These are phyloP conservation scores for Pichia scutulata DNA, from an alignment of 805 yeast species.

Conservation along the genomic window DNA sequence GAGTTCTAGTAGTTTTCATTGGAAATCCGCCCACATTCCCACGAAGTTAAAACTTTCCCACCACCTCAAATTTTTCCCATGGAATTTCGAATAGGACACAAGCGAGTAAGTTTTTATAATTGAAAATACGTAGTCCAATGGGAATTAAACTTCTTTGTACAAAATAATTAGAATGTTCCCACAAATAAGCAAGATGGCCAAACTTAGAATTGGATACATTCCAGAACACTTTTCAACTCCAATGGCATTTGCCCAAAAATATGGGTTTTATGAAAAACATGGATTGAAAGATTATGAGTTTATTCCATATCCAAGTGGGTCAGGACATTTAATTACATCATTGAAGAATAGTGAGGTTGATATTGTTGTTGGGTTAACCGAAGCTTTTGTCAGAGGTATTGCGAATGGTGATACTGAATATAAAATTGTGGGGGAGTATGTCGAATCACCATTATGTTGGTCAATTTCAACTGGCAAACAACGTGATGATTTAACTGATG, in stretches of 20 bases:
- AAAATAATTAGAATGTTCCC: background rate
- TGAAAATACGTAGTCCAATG: no score
- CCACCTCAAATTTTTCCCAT: background rate
- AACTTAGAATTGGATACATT: slow-evolving; percentile 63
- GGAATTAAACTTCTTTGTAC: background rate
- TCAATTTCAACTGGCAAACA: slow-evolving; percentile 71
- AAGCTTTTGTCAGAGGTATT: slow-evolving; percentile 79
- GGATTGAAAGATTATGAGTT: slow-evolving; percentile 49
- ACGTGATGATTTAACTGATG: slow-evolving; percentile 46
- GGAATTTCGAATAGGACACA: background rate
- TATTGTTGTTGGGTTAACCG: slow-evolving; percentile 83
- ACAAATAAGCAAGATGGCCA: slow-evolving; percentile 2
- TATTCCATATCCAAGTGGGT: slow-evolving; percentile 73
- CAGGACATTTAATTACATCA: slow-evolving; percentile 78
- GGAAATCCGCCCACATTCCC: no score
- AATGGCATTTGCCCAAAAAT: slow-evolving; percentile 55
- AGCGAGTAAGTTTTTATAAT: background rate
- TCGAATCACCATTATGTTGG: slow-evolving; percentile 84
- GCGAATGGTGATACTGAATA: slow-evolving; percentile 59
- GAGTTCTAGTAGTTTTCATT: no score
- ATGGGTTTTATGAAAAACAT: slow-evolving; percentile 45
- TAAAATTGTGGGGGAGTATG: slow-evolving; percentile 74
- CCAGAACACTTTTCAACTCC: slow-evolving; percentile 95
- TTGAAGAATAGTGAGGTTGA: slow-evolving; percentile 59
- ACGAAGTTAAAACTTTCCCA: background rate